phyloP scores from a whole-genome alignment of 164 flowering plant species.

The Annona cherimola region DNA sequence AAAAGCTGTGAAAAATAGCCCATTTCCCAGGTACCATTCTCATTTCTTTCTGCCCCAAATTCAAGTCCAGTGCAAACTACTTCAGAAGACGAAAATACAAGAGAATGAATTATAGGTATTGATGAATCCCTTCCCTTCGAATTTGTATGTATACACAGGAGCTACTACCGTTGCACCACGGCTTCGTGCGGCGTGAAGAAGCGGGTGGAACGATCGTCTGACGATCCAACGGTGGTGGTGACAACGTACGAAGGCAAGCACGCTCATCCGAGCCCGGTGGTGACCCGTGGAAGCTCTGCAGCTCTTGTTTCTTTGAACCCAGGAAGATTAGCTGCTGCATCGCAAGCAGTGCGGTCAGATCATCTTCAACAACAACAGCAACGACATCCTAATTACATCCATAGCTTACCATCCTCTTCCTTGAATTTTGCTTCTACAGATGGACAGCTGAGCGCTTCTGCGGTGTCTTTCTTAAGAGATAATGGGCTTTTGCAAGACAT shows the following conservation, averaged over 20 bases:
- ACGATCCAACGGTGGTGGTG: conserved; percentile 66
- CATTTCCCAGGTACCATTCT: conserved; percentile 64
- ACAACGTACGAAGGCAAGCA: conserved; percentile 93
- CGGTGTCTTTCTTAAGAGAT: conserved; percentile 38
- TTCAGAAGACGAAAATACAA: background rate
- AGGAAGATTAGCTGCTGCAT: conserved; percentile 6
- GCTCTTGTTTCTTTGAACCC: conserved; percentile 2
- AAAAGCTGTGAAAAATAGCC: conserved; percentile 94
- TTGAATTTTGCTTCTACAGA: conserved; percentile 17
- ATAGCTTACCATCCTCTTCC: conserved; percentile 20
- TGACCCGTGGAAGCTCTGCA: conserved; percentile 42
- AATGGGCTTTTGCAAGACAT: conserved; percentile 77
- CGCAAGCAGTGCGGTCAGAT: conserved; percentile 15
- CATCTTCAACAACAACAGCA: conserved; percentile 11
- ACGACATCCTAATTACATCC: conserved; percentile 26
- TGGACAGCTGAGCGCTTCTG: conserved; percentile 16
- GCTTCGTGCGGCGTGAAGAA: conserved; percentile 83
- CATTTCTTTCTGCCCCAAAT: background rate
- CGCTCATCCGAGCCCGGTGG: conserved; percentile 59
- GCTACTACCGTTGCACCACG: conserved; percentile 90
- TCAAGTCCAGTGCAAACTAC: background rate
- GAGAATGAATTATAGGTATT: background rate
- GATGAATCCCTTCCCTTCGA: background rate
- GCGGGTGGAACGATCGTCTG: conserved; percentile 75
- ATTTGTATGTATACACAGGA: conserved; percentile 34